Evolutionary conservation across 257 asterid genomes (phyloP).

Genomic region (Solanum verrucosum): DNA sequence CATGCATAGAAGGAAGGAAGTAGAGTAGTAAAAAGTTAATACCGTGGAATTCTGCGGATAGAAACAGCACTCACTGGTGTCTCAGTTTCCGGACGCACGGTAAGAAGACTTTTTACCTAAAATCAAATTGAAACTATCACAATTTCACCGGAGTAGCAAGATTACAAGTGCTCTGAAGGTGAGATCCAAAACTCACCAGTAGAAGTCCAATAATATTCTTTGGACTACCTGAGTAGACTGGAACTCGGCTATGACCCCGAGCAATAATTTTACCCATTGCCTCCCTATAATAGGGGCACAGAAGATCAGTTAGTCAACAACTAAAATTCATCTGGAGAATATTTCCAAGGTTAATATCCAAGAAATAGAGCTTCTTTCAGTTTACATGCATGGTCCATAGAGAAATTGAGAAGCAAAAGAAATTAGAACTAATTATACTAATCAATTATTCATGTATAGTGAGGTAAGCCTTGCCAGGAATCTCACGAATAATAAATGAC

Average conservation of each 20-base stretch:
- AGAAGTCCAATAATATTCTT: slow-evolving; percentile 73
- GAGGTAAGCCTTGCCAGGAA: neutral
- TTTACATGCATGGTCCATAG: neutral
- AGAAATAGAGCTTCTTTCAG: neutral
- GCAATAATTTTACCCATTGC: slow-evolving; percentile 81
- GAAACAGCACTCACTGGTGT: slow-evolving; percentile 86
- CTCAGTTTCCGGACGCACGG: slow-evolving; percentile 77
- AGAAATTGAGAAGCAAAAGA: neutral
- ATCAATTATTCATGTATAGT: neutral
- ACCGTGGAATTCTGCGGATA: slow-evolving; percentile 87
- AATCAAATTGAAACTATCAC: neutral
- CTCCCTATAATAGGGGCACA: slow-evolving; percentile 44
- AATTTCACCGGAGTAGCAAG: neutral
- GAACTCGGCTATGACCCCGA: slow-evolving; percentile 94
- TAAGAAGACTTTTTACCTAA: slow-evolving; percentile 84
- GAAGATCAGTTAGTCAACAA: neutral
- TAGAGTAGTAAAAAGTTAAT: neutral
- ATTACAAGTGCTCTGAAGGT: neutral
- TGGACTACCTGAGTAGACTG: slow-evolving; percentile 69
- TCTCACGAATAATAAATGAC: neutral
- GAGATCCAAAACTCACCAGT: slow-evolving; percentile 33
- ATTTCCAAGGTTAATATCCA: neutral
- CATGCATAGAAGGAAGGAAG: neutral
- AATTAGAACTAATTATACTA: neutral
- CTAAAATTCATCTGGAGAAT: neutral